phyloP scores from a whole-genome alignment of 1,284 basidiomycete genomes.

The Puccinia brachypodii region DNA sequence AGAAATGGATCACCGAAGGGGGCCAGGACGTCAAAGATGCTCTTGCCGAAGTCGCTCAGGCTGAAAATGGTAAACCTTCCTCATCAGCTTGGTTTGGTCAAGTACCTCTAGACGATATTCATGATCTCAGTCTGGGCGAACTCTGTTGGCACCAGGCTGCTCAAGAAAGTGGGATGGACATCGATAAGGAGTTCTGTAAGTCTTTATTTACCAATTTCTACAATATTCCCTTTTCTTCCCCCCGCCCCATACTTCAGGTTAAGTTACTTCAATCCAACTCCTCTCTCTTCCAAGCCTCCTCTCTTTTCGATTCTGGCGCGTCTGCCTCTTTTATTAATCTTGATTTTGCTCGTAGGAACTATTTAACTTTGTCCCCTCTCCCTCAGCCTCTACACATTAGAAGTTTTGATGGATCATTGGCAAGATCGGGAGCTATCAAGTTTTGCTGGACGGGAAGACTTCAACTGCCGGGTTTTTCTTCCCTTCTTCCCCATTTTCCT shows the following conservation, averaged over 20 bases:
- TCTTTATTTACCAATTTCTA: background rate
- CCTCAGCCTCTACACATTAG: background rate
- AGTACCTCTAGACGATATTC: background rate
- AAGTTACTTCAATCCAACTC: background rate
- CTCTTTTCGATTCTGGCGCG: background rate
- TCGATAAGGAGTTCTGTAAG: background rate
- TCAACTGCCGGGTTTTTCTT: background rate
- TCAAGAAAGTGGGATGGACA: background rate
- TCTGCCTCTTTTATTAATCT: background rate
- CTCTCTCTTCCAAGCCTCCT: background rate
- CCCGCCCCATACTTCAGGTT: background rate
- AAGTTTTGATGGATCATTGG: background rate
- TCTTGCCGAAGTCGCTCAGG: background rate
- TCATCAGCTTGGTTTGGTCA: background rate
- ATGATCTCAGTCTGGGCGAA: background rate
- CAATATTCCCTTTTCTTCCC: background rate
- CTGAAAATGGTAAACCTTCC: background rate
- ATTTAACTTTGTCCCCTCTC: background rate
- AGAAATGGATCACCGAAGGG: background rate
- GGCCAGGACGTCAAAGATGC: no score
- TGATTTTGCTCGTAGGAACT: background rate
- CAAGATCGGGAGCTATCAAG: background rate
- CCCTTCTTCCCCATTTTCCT: no score
- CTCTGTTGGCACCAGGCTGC: background rate
- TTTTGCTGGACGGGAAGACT: background rate